Percentiles rank a stretch among this genome's conserved stretches.
These are phyloP conservation scores for Linum usitatissimum DNA, from an alignment of 345 rosid genomes.

Conservation along the genomic window DNA sequence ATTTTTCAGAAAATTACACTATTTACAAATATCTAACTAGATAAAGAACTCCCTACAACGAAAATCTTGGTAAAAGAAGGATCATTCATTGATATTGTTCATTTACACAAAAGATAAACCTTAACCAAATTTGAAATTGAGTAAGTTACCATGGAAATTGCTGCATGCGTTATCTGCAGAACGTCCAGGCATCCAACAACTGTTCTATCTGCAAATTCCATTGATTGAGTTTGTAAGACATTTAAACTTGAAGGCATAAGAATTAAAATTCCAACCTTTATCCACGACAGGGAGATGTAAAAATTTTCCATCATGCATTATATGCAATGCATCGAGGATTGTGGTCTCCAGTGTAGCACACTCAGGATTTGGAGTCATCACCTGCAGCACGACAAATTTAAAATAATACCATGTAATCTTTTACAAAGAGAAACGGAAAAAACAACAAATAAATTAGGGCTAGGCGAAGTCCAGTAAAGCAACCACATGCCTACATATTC, in stretches of 20 bases:
- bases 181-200: constrained; percentile 81
- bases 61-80: neutral
- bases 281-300: constrained; percentile 90
- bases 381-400: constrained; percentile 27
- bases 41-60: neutral
- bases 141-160: constrained; percentile 75
- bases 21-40: neutral
- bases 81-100: neutral
- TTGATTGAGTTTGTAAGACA: neutral
- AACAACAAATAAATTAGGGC: no score
- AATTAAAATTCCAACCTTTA: constrained; percentile 35
- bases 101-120: neutral
- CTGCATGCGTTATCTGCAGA: constrained; percentile 89
- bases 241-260: neutral
- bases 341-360: constrained; percentile 69
- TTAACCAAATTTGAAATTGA: neutral
- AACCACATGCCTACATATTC: neutral
- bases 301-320: constrained; percentile 96
- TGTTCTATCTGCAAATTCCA: constrained; percentile 54
- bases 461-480: neutral
- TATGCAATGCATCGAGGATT: constrained; percentile 83
- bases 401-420: neutral
- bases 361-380: constrained; percentile 93
- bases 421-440: no score
- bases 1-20: neutral